phyloP scores from a whole-genome alignment of 805 yeast species.

The Starmerella vitae region DNA sequence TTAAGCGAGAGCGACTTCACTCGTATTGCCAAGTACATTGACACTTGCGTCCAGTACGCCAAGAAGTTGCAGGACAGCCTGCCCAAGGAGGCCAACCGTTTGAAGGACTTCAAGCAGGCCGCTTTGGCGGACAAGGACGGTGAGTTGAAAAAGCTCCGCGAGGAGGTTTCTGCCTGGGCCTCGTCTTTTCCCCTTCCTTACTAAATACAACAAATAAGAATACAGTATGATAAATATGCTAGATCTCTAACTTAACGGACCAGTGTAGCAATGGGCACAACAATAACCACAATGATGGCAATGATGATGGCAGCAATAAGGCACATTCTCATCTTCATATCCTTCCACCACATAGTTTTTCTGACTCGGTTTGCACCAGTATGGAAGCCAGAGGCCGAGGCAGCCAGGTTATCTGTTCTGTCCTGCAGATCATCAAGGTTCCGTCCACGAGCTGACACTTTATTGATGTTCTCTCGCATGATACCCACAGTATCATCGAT shows the following conservation, averaged over 20 bases:
- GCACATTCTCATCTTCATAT: conserved; percentile 91
- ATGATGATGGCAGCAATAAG: conserved; percentile 63
- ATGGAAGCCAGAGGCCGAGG: conserved; percentile 85
- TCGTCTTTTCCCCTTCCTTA: conserved; percentile 33
- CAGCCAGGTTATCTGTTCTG: conserved; percentile 84
- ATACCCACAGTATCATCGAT: conserved; percentile 93
- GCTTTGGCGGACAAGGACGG: conserved; percentile 53
- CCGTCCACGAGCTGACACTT: conserved; percentile 91
- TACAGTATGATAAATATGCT: neutral
- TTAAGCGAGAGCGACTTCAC: conserved; percentile 75
- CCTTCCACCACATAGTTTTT: conserved; percentile 99
- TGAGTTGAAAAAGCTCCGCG: conserved; percentile 51
- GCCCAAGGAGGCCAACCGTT: conserved; percentile 81
- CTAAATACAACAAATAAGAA: conserved; percentile 1
- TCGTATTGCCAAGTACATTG: conserved; percentile 67
- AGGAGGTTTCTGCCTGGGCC: conserved; percentile 83
- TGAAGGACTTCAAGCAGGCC: conserved; percentile 87
- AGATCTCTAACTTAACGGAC: conserved; percentile 29
- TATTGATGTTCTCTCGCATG: conserved; percentile 93
- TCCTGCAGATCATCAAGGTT: conserved; percentile 83
- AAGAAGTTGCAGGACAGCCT: conserved; percentile 58
- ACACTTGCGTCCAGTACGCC: conserved; percentile 64
- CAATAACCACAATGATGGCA: conserved; percentile 67
- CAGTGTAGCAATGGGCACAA: conserved; percentile 89
- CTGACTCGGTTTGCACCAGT: conserved; percentile 95